These are phyloP conservation scores for Ustilago shanxiensis DNA, from an alignment of 1,284 basidiomycete genomes.

Conservation along the genomic window DNA sequence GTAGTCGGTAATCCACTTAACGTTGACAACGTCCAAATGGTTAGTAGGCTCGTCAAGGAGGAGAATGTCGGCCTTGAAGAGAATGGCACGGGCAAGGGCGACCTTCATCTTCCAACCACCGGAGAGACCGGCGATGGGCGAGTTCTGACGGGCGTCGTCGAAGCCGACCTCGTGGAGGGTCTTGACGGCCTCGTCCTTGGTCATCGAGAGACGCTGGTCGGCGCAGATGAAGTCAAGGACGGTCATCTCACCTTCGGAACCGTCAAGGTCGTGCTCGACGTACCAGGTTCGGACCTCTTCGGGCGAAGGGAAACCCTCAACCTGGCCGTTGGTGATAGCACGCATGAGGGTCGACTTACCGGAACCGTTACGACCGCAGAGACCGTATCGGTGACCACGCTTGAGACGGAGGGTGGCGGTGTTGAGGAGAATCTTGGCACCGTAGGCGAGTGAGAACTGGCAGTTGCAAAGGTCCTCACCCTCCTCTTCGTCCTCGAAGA, in stretches of 20 bases:
- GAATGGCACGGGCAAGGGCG: conserved; percentile 69
- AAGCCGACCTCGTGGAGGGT: conserved; percentile 70
- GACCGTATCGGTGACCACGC: conserved; percentile 71
- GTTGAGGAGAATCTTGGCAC: conserved; percentile 71
- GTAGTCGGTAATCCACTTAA: conserved; percentile 70
- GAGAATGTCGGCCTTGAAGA: conserved; percentile 70
- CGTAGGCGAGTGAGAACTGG: conserved; percentile 70
- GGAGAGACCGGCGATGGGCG: conserved; percentile 69
- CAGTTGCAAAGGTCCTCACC: conserved; percentile 70
- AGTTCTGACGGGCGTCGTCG: conserved; percentile 66
- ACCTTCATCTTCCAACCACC: conserved; percentile 71
- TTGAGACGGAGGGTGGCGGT: conserved; percentile 70
- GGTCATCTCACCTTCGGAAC: conserved; percentile 68
- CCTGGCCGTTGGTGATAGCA: conserved; percentile 70
- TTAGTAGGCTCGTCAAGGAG: conserved; percentile 70
- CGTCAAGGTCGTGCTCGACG: conserved; percentile 71
- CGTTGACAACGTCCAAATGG: conserved; percentile 70
- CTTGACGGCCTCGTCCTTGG: conserved; percentile 57
- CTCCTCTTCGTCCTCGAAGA: conserved; percentile 71
- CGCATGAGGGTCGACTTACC: conserved; percentile 71
- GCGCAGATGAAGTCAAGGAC: conserved; percentile 69
- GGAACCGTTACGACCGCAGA: conserved; percentile 70
- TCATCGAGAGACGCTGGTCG: conserved; percentile 66
- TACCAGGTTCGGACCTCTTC: conserved; percentile 70
- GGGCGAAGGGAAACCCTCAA: conserved; percentile 70